Conservation (phyloP, 768 basidiomycete species). For the Mycena epipterygia region DNA sequence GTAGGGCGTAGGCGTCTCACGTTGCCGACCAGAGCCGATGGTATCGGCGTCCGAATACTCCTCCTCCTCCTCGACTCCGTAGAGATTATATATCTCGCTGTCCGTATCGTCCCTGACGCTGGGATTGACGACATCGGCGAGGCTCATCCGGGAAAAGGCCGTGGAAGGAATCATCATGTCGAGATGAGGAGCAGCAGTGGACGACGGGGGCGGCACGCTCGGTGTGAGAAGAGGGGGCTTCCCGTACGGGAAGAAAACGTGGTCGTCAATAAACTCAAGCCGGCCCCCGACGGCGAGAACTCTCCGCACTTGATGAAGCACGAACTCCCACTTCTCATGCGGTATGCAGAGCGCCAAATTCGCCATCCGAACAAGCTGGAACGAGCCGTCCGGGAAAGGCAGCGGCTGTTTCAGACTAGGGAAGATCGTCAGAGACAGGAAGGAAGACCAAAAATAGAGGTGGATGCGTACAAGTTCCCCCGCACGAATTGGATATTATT, state of each 20-base stretch:
- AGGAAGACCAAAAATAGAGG: background rate
- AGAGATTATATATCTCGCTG: slow-evolving; percentile 33
- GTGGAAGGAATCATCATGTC: slow-evolving; percentile 25
- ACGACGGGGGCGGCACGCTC: background rate
- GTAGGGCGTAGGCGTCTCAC: slow-evolving; percentile 6
- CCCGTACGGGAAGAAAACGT: slow-evolving; percentile 59
- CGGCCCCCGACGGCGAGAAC: slow-evolving; percentile 63
- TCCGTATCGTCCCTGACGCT: slow-evolving; percentile 25
- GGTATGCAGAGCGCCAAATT: slow-evolving; percentile 61
- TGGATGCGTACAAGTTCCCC: slow-evolving; percentile 39
- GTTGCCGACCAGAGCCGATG: slow-evolving; percentile 21
- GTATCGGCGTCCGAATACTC: slow-evolving; percentile 33
- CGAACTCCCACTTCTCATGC: slow-evolving; percentile 57
- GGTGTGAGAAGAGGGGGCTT: slow-evolving; percentile 30
- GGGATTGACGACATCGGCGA: slow-evolving; percentile 27
- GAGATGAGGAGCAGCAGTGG: slow-evolving; percentile 8
- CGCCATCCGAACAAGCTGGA: slow-evolving; percentile 70
- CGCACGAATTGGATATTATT: slow-evolving; percentile 40
- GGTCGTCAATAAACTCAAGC: slow-evolving; percentile 68
- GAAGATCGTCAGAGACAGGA: background rate
- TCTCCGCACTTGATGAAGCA: slow-evolving; percentile 60
- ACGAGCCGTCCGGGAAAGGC: slow-evolving; percentile 62
- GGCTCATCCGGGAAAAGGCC: slow-evolving; percentile 31
- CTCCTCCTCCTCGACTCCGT: slow-evolving; percentile 31
- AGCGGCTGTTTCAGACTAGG: slow-evolving; percentile 56